Conservation (phyloP, 139 green algal species). For the Limnomonas spitsbergensis region DNA sequence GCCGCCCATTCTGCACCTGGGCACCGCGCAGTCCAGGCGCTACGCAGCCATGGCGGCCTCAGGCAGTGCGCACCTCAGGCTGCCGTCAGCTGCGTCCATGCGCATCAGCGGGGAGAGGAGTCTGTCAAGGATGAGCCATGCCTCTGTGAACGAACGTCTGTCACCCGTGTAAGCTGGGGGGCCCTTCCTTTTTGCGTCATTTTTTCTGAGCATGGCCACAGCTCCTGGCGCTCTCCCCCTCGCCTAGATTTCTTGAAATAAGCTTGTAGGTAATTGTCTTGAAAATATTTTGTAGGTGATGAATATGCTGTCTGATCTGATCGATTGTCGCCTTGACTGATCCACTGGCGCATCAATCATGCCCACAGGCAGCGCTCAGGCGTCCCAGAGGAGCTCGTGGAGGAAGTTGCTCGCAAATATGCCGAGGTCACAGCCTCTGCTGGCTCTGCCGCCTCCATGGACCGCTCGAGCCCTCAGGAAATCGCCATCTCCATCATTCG, state of each 20-base stretch:
- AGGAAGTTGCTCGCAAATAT: background rate
- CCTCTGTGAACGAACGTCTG: background rate
- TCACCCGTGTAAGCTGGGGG: background rate
- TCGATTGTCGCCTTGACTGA: no score
- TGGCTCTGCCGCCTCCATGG: background rate
- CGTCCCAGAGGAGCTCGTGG: background rate
- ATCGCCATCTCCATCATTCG: background rate
- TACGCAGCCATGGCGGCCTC: background rate
- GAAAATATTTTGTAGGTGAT: no score
- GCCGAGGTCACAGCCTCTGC: background rate
- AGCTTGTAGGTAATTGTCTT: no score
- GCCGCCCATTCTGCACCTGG: background rate
- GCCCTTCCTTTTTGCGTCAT: no score
- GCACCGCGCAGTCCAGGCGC: background rate
- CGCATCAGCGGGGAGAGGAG: background rate
- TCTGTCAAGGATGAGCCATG: background rate
- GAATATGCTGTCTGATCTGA: no score
- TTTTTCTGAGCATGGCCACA: no score
- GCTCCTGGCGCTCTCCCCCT: no score
- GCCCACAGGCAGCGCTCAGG: background rate
- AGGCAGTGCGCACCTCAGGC: conserved; percentile 14
- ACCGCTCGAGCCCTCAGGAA: background rate
- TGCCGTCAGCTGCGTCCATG: background rate
- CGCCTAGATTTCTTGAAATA: no score
- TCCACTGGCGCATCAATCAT: no score